Base-by-base conservation (phyloP, 495 filamentous ascomycete species). In the Trichocladium antarcticum region DNA sequence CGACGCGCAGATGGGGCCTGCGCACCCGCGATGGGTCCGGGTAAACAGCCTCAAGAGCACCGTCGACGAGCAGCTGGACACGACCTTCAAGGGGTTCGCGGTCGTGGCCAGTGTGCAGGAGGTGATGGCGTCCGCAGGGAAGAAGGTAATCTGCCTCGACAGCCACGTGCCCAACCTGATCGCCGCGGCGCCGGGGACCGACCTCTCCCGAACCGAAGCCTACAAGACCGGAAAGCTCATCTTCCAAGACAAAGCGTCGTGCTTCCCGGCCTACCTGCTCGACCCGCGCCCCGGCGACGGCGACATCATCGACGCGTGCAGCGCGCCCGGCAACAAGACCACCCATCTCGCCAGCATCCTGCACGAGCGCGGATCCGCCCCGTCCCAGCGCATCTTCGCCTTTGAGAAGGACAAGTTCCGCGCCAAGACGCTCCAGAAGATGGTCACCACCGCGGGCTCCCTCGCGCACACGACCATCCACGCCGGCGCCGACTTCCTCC, bases 261-360 rank as follows among this genome's bases (percentile, higher is more conserved):
- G 92, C 56, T 95, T 98, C 55, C 90, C 92, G 5, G 92, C 89
- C 0, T 85, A 87, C 59, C 69, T 98, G 0, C 67, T 96, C 0
- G 78, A 88, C 44, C 75, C 80, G 5, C 58, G 59, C 1, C 54
- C 70, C 3, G 69, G 72, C 42, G 72, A 80, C 47, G 87, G 84
- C 2, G 79, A 90, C 51, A 67, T 95, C 16, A 72, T 97, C 5
- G 92, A 98, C 67, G 84, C 86, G 1, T 95, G 89, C 60, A 83
- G 92, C 0, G 92, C 92, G 6, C 92, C 92, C 6, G 92, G 92
- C 8, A 98, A 98, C 59, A 98, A 98, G 65, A 96, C 92, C 1
- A 96, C 92, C 4, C 92, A 97, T 68, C 65, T 96, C 40, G 88
- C 89, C 10, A 83, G 85, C 3, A 72, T 96, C 14, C 53, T 84